A percentile compares a stretch with the other conserved stretches of the same genome.
Evolutionary conservation across 129 eudicot genomes (phyloP).

Genomic region (Flaveria sonorensis): DNA sequence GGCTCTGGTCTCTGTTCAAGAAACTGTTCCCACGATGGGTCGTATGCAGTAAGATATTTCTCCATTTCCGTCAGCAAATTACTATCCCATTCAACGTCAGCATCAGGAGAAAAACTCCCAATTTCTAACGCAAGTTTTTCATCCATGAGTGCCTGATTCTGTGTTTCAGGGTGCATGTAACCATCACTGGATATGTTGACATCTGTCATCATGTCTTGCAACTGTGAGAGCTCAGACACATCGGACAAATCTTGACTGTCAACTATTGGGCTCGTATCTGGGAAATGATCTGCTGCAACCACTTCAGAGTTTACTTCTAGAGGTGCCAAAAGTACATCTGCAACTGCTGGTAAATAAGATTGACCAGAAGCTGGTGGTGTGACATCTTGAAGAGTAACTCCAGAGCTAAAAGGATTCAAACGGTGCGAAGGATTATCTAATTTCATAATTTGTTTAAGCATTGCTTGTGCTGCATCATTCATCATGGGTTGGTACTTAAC

Average conservation of each 20-base stretch:
- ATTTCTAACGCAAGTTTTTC: conserved; percentile 47
- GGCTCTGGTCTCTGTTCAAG: conserved; percentile 44
- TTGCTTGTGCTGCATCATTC: conserved; percentile 68
- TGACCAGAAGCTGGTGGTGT: conserved; percentile 35
- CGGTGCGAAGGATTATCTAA: conserved; percentile 50
- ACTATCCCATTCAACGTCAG: conserved; percentile 69
- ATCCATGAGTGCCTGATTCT: conserved; percentile 43
- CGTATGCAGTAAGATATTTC: conserved; percentile 50
- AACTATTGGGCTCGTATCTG: conserved; percentile 35
- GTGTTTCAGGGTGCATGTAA: conserved; percentile 43
- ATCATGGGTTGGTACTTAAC: conserved; percentile 73
- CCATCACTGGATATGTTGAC: conserved; percentile 31
- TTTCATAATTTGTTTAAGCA: conserved; percentile 74
- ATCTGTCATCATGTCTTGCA: conserved; percentile 50
- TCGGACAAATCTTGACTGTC: conserved; percentile 45
- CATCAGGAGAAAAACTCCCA: conserved; percentile 56
- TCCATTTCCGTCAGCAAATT: conserved; percentile 55
- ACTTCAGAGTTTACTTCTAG: conserved; percentile 39
- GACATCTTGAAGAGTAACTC: conserved; percentile 81
- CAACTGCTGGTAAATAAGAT: conserved; percentile 37
- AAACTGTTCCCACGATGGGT: conserved; percentile 74
- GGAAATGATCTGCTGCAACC: conserved; percentile 35
- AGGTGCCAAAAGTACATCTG: conserved; percentile 43
- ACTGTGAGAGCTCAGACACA: conserved; percentile 50
- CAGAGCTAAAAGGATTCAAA: conserved; percentile 47